phyloP scores from a whole-genome alignment of 352 stramenopile species.

The Blastocystis sp. region DNA sequence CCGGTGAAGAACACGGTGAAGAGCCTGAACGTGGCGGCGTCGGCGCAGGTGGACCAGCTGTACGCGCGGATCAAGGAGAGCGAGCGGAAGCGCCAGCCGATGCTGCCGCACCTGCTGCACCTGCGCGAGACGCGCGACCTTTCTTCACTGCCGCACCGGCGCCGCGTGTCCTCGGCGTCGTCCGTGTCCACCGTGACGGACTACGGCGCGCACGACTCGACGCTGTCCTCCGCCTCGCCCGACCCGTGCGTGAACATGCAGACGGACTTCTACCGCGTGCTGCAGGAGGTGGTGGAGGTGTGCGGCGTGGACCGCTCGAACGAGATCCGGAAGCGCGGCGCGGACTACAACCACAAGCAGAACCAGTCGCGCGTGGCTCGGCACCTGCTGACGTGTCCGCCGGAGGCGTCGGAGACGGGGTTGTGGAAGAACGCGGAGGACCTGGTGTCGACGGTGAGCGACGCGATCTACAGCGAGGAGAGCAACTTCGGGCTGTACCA shows the following conservation, averaged over 20 bases:
- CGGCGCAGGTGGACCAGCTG: background rate
- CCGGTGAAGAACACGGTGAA: conserved; percentile 9
- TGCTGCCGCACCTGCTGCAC: background rate
- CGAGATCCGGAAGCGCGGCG: background rate
- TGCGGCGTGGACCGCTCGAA: conserved; percentile 15
- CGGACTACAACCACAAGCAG: conserved; percentile 12
- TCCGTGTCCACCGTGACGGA: background rate
- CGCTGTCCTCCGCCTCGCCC: background rate
- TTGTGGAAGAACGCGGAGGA: conserved; percentile 42
- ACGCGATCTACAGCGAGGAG: background rate
- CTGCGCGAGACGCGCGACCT: background rate
- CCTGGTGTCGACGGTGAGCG: background rate
- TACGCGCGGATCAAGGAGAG: conserved; percentile 18
- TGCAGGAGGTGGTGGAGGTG: conserved; percentile 21
- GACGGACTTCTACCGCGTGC: background rate
- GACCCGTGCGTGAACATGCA: background rate
- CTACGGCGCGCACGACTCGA: no score
- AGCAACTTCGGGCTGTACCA: background rate
- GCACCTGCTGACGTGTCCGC: background rate
- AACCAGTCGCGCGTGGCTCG: background rate
- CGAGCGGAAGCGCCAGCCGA: background rate
- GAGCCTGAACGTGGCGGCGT: background rate
- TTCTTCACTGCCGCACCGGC: conserved; percentile 19
- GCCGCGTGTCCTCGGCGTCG: conserved; percentile 8
- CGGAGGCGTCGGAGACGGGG: background rate